A percentile compares a stretch with the other conserved stretches of the same genome.
phyloP scores from a whole-genome alignment of 202 grass and related monocot species.

The Brachypodium distachyon region DNA sequence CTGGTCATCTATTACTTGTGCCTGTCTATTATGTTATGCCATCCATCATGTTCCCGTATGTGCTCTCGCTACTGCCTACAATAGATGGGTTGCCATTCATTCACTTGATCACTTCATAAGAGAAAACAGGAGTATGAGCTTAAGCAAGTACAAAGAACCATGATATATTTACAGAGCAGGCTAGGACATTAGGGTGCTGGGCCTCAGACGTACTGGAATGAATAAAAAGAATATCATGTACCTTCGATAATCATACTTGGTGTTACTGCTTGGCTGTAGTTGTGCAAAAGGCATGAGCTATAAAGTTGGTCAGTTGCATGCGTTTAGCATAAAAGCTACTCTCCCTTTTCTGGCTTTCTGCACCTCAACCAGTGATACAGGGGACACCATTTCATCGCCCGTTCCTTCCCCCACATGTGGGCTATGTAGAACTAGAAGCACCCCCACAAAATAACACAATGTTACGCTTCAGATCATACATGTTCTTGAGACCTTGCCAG shows the following conservation, averaged over 20 bases:
- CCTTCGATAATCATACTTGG: neutral
- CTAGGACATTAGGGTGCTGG: neutral
- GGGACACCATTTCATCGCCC: neutral
- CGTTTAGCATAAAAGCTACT: conserved; percentile 37
- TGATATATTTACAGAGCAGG: neutral
- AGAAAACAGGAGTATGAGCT: neutral
- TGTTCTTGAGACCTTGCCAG: neutral
- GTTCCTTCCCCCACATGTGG: neutral
- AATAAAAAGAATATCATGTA: neutral
- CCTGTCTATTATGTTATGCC: neutral
- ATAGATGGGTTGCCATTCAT: neutral
- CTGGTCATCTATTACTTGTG: neutral
- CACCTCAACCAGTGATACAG: conserved; percentile 29
- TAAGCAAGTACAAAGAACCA: neutral
- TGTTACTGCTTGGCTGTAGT: conserved; percentile 8
- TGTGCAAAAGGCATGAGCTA: conserved; percentile 40
- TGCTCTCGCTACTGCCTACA: neutral
- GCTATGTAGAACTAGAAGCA: conserved; percentile 17
- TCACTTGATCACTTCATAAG: neutral
- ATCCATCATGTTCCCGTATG: neutral
- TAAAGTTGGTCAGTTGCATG: conserved; percentile 32
- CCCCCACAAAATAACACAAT: conserved; percentile 17
- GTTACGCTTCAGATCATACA: neutral
- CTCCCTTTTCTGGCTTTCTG: conserved; percentile 32
- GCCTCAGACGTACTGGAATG: neutral